Evolutionary conservation across 1,284 basidiomycete genomes (phyloP), one percentile per base, ranked within the genome.

Genomic region (Melampsora larici-populina): DNA sequence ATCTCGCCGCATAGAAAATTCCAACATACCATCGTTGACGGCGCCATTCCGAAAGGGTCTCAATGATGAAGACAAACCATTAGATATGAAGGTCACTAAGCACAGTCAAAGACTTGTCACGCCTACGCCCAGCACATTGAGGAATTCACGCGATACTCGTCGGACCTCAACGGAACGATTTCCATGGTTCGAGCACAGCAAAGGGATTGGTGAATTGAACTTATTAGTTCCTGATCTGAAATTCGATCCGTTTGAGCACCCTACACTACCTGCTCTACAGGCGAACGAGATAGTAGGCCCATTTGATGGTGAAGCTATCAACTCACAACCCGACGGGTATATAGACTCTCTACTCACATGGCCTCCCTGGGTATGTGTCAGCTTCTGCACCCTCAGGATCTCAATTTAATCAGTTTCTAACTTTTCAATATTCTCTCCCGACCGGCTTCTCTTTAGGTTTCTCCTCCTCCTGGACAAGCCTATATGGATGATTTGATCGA

Each of bases 21-120:
- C 51, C 55, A 48, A 21, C n/a, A 24, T 62, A 48, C 46, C 74
- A 33, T 58, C n/a, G n/a, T 29, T 58, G 55, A 77, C 43, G n/a
- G 74, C 67, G 11, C 74, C 74, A 40, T 77, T 77, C 36, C 74
- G 74, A 18, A 77, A 69, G 29, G 74, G 74, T 40, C 74, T 77
- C 26, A 69, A 65, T 36, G 74, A 77, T 31, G 74, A 69, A 60
- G 66, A 77, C 46, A 65, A 70, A 40, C 40, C 68, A 18, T 66
- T 66, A 43, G 55, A 36, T 9, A 69, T 77, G 31, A 77, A 43
- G 9, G 26, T 66, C 13, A 60, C 58, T 26, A 66, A 46, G 29
- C 73, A 17, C 55, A 58, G 55, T 1, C 55, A 58, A 58, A n/a
- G 55, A 58, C 55, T 58, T 21, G 55, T 58, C 55, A 58, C 55